Base-by-base conservation (phyloP, 192 early-diverging fungal species). In the Gaertneriomyces semiglobifer region DNA sequence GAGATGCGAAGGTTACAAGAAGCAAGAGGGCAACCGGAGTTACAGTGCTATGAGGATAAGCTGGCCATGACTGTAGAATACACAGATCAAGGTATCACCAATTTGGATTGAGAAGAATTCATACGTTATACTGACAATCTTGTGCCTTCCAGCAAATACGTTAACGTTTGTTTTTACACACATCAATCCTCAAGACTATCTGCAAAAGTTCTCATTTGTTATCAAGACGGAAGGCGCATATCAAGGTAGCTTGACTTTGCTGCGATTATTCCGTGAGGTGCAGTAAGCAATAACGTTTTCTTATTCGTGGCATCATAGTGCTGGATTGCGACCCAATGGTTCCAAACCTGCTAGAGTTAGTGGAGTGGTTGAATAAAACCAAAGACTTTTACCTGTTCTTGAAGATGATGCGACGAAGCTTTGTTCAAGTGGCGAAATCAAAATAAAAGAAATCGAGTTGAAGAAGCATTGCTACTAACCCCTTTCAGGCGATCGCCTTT, bases 311-410 rank as follows among this genome's bases (percentile, higher is more conserved):
- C 19, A 10, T 10, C 60, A 43, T 72, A 83, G 84, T 80, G 2
- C 71, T 70, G 41, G 76, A 79, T 6, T 89, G 86, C 73, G 61
- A 65, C 8, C 89, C 87, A 4, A 50, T 20, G 9, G 46, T 88
- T 16, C 63, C 75, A 16, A 73, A 80, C 40, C 50, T 88, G 18
- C 54, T 72, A 5, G 58, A 63, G 5, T 74, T 79, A 20, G 67
- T 88, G 14, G 77, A 75, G 38, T 80, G 73, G 65, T 63, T 91
- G 40, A 89, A 89, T 69, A 59, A 59, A 20, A 82, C 75, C 20
- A 71, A 86, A 16, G 89, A 89, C 65, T 88, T 91, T 66, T 88
- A 82, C 72, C 77, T 76, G 1, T 91, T 91, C 56, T 57, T 91
- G 58, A 89, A 91, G 74, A 75, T 74, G 50, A 79, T 86, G 48